Evolutionary conservation across 1,139 yeast genomes (phyloP).

Genomic region (Debaryomycetaceae sp.): DNA sequence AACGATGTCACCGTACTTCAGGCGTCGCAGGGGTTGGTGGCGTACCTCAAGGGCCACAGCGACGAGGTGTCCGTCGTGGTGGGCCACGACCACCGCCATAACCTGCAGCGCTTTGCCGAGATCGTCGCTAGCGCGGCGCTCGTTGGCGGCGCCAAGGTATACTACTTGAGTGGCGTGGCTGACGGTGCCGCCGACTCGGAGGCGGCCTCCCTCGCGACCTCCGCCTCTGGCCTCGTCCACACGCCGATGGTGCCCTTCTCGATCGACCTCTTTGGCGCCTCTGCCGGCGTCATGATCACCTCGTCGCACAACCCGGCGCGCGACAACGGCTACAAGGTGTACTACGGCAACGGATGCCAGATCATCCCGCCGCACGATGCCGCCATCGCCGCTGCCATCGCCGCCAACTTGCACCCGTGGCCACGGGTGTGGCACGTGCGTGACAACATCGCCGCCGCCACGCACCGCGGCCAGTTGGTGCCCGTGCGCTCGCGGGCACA

Average conservation of each 20-base stretch:
- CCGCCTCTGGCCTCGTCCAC: conserved; percentile 44
- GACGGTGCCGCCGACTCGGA: conserved; percentile 28
- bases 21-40: conserved; percentile 87
- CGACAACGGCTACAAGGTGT: conserved; percentile 94
- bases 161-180: conserved; percentile 45
- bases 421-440: conserved; percentile 44
- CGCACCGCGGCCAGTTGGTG: conserved; percentile 17
- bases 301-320: conserved; percentile 94
- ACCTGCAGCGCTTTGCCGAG: conserved; percentile 76
- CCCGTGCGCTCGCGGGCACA: conserved; percentile 30
- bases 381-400: conserved; percentile 64
- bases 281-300: conserved; percentile 91
- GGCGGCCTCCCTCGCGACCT: conserved; percentile 13
- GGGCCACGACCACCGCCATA: conserved; percentile 88
- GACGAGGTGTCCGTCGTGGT: conserved; percentile 50
- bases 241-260: conserved; percentile 94
- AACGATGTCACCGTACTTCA: conserved; percentile 86
- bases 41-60: conserved; percentile 37
- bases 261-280: conserved; percentile 57
- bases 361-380: conserved; percentile 88
- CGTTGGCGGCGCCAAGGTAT: conserved; percentile 64
- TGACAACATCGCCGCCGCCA: conserved; percentile 25
- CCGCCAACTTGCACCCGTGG: conserved; percentile 61
- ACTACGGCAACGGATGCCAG: conserved; percentile 91
- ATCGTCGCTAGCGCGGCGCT: conserved; percentile 74